Conservation (phyloP, 371 early-diverging fungal species). For the Lichtheimia ornata region DNA sequence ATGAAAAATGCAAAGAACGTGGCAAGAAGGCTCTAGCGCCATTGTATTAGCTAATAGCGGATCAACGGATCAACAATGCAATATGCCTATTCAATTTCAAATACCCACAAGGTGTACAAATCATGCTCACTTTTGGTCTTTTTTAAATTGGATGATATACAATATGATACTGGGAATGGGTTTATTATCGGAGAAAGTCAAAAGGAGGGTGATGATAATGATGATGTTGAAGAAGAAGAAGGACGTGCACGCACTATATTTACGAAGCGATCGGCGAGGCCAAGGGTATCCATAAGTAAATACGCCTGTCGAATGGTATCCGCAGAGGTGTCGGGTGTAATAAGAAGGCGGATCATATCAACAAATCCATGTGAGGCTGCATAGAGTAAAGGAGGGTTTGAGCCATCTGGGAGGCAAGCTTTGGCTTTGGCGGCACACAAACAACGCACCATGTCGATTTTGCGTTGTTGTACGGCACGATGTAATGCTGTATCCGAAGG, state of each 20-base stretch:
- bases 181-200: background rate
- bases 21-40: no score
- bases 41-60: no score
- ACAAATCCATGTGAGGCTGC: constrained; percentile 45
- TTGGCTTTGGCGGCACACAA: constrained; percentile 24
- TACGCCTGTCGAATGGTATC: constrained; percentile 15
- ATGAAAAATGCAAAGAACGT: no score
- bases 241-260: background rate
- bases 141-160: no score
- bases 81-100: no score
- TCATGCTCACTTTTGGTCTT: no score
- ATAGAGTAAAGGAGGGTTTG: constrained; percentile 40
- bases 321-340: constrained; percentile 32
- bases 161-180: no score
- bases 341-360: constrained; percentile 39
- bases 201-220: background rate
- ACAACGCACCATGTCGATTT: constrained; percentile 43
- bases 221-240: no score
- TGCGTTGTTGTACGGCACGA: constrained; percentile 45
- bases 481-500: constrained; percentile 24
- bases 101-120: no score
- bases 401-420: constrained; percentile 28
- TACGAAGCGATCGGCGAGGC: background rate
- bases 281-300: constrained; percentile 9
- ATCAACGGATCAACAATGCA: no score